These are phyloP conservation scores for Agrocybe praecox DNA, from an alignment of 768 basidiomycete genomes.

Conservation along the genomic window DNA sequence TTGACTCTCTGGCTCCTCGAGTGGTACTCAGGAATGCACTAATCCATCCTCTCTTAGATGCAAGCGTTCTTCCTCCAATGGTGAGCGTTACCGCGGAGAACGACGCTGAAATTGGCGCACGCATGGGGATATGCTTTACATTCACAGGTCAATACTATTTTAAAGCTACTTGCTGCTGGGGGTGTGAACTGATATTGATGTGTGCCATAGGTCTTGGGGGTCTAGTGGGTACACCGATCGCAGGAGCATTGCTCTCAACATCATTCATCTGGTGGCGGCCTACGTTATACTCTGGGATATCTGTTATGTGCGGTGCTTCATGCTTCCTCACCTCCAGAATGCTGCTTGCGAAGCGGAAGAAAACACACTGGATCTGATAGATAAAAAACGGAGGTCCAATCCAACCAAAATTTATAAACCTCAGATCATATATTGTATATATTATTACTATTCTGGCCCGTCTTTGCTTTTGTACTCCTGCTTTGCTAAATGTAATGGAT, in stretches of 20 bases:
- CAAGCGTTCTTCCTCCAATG: slow-evolving; percentile 45
- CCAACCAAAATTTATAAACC: too few species aligned
- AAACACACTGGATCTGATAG: slow-evolving; percentile 22
- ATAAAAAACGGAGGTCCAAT: background rate
- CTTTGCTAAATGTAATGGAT: too few species aligned
- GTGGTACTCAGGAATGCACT: background rate
- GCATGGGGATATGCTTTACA: slow-evolving; percentile 53
- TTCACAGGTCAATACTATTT: slow-evolving; percentile 42
- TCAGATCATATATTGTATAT: too few species aligned
- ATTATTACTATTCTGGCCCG: too few species aligned
- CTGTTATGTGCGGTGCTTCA: slow-evolving; percentile 27
- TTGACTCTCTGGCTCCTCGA: background rate
- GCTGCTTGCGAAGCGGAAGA: slow-evolving; percentile 24
- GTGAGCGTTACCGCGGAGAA: slow-evolving; percentile 44
- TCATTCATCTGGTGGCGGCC: slow-evolving; percentile 62
- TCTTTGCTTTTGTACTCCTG: too few species aligned
- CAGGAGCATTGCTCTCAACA: slow-evolving; percentile 54
- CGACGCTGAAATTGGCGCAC: slow-evolving; percentile 55
- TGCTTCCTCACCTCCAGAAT: slow-evolving; percentile 31
- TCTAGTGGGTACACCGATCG: slow-evolving; percentile 55
- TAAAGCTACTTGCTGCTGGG: background rate
- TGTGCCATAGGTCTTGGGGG: slow-evolving; percentile 41
- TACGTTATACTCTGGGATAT: slow-evolving; percentile 53
- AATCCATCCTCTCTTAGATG: slow-evolving; percentile 14
- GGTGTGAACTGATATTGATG: slow-evolving; percentile 8